Evolutionary conservation across 1,284 basidiomycete genomes (phyloP).

Genomic region (Rugosomyces carneus): DNA sequence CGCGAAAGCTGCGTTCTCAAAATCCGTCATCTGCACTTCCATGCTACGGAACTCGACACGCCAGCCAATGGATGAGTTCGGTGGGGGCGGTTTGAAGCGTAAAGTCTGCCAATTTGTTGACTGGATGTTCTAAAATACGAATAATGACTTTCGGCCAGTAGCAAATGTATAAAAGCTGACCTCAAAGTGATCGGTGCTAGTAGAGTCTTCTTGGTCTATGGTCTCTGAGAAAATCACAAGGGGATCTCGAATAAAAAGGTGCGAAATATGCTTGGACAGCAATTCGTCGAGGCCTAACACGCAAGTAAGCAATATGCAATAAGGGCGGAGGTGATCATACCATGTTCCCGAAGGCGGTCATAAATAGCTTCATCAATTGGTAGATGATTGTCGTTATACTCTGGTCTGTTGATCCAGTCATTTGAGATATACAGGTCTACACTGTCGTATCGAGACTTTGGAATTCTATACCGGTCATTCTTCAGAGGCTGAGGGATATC

Average conservation of each 20-base stretch:
- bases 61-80: constrained; percentile 92
- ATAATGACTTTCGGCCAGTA: constrained; percentile 6
- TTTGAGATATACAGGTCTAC: constrained; percentile 93
- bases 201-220: constrained; percentile 85
- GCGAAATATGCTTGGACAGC: constrained; percentile 88
- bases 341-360: constrained; percentile 64
- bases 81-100: constrained; percentile 96
- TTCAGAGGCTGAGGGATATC: constrained; percentile 61
- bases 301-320: background rate
- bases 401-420: constrained; percentile 80
- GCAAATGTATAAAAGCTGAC: constrained; percentile 36
- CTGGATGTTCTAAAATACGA: constrained; percentile 81
- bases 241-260: constrained; percentile 97
- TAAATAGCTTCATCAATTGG: constrained; percentile 78
- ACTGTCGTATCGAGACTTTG: constrained; percentile 96
- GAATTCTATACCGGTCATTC: constrained; percentile 71
- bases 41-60: constrained; percentile 97
- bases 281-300: constrained; percentile 77
- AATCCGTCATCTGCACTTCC: constrained; percentile 99
- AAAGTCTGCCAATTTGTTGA: constrained; percentile 99
- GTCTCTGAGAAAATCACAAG: constrained; percentile 94
- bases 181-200: constrained; percentile 95
- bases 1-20: constrained; percentile 96
- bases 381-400: constrained; percentile 87
- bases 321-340: constrained; percentile 36